Percentiles rank a stretch among this genome's conserved stretches.
phyloP scores from a whole-genome alignment of 345 rosid genomes.

The Erysimum cheiranthoides region DNA sequence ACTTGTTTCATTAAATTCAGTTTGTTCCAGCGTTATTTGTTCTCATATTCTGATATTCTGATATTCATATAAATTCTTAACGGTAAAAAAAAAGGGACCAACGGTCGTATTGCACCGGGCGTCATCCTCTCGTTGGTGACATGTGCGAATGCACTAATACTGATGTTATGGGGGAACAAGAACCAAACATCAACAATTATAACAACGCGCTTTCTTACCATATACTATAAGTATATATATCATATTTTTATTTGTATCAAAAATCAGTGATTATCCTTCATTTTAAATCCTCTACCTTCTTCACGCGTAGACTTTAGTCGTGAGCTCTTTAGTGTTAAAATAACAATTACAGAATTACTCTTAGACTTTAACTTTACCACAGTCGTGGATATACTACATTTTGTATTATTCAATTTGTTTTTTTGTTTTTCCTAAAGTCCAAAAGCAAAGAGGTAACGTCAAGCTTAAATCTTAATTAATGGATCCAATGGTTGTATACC shows the following conservation, averaged over 20 bases:
- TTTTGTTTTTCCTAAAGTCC: not conserved
- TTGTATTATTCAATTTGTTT: not conserved
- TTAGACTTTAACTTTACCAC: not conserved
- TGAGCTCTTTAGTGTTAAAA: not conserved
- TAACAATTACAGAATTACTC: not conserved
- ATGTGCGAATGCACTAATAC: constrained; percentile 32
- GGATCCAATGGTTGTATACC: constrained; percentile 21
- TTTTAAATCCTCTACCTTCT: constrained; percentile 16
- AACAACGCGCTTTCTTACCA: constrained; percentile 50
- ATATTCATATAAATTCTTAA: not conserved
- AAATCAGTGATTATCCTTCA: not conserved
- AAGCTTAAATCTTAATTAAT: constrained; percentile 5
- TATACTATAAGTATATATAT: not conserved
- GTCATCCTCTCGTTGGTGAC: constrained; percentile 11
- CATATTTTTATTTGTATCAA: not conserved
- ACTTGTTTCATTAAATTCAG: too few relatives aligned
- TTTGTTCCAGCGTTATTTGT: not conserved
- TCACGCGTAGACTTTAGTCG: constrained; percentile 39
- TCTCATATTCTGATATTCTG: not conserved
- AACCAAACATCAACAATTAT: constrained; percentile 48
- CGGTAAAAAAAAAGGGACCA: not conserved
- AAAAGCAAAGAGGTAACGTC: constrained; percentile 17
- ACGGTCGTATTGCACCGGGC: constrained; percentile 10
- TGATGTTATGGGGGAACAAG: constrained; percentile 33
- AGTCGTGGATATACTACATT: not conserved